Percentiles rank a stretch among this genome's conserved stretches.
phyloP scores from a whole-genome alignment of 108 stramenopile species.

The Skeletonema potamos region DNA sequence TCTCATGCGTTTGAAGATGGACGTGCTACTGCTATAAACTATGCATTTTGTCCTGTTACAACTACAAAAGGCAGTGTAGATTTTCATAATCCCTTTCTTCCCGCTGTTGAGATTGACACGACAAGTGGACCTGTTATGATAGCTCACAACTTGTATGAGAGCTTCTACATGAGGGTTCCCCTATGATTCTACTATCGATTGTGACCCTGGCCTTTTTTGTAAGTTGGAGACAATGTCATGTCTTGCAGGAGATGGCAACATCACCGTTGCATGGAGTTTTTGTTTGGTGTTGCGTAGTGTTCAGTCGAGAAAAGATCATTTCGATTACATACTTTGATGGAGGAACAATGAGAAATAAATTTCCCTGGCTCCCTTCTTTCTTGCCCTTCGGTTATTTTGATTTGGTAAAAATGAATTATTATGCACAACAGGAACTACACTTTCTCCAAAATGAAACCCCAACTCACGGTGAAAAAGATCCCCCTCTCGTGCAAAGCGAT shows the following conservation, averaged over 20 bases:
- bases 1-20: neutral
- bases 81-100: neutral
- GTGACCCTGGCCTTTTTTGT: neutral
- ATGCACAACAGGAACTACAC: neutral
- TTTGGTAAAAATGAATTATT: slow-evolving; percentile 1
- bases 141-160: neutral
- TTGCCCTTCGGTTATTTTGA: too few relatives aligned
- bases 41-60: neutral
- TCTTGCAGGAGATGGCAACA: too few relatives aligned
- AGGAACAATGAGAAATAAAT: too few relatives aligned
- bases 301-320: too few relatives aligned
- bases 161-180: neutral
- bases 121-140: neutral
- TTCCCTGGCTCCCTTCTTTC: too few relatives aligned
- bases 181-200: neutral
- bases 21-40: neutral
- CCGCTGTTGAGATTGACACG: neutral
- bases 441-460: neutral
- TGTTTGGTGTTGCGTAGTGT: too few relatives aligned
- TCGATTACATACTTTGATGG: too few relatives aligned
- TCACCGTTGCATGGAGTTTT: too few relatives aligned
- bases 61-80: neutral
- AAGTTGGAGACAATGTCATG: neutral
- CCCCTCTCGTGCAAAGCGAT: neutral
- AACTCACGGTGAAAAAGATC: neutral